Evolutionary conservation across 2,329 filamentous ascomycete species (phyloP).

Genomic region (Claviceps spartinae): DNA sequence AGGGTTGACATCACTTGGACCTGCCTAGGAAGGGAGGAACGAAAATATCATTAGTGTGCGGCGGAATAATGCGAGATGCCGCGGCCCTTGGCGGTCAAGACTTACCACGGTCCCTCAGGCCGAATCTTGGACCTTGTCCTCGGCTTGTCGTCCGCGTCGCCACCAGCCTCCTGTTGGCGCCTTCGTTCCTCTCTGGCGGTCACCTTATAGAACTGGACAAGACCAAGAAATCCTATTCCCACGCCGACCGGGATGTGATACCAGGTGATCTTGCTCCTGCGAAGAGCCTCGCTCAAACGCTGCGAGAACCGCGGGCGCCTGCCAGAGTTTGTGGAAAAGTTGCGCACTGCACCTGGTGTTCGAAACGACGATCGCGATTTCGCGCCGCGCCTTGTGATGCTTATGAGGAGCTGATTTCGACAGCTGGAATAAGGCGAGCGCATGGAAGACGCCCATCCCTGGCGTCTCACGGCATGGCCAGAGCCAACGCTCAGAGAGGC

Average conservation of each 20-base stretch:
- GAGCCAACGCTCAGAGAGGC: constrained; percentile 22
- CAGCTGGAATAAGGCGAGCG: constrained; percentile 17
- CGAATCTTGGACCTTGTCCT: constrained; percentile 50
- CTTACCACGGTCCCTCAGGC: constrained; percentile 71
- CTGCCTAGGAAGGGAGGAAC: constrained; percentile 38
- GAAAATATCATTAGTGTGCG: neutral
- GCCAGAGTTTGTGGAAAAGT: constrained; percentile 24
- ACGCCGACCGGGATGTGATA: constrained; percentile 80
- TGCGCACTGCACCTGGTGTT: constrained; percentile 14
- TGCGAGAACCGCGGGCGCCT: constrained; percentile 37
- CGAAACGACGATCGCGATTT: constrained; percentile 13
- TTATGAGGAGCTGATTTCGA: constrained; percentile 8
- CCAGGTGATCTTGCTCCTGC: constrained; percentile 58
- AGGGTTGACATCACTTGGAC: constrained; percentile 89
- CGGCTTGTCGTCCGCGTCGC: constrained; percentile 28
- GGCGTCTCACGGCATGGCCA: constrained; percentile 20
- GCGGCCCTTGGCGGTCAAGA: neutral
- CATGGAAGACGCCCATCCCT: constrained; percentile 16
- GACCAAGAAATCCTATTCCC: constrained; percentile 71
- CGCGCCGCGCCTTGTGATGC: neutral
- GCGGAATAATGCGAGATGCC: neutral
- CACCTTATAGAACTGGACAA: constrained; percentile 73
- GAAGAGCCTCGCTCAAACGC: constrained; percentile 34
- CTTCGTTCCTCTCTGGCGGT: constrained; percentile 41
- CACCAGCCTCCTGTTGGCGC: constrained; percentile 28